Evolutionary conservation across 139 green algal genomes (phyloP), one percentile per base, ranked within the genome.

Genomic region (Nannochloris sp.): DNA sequence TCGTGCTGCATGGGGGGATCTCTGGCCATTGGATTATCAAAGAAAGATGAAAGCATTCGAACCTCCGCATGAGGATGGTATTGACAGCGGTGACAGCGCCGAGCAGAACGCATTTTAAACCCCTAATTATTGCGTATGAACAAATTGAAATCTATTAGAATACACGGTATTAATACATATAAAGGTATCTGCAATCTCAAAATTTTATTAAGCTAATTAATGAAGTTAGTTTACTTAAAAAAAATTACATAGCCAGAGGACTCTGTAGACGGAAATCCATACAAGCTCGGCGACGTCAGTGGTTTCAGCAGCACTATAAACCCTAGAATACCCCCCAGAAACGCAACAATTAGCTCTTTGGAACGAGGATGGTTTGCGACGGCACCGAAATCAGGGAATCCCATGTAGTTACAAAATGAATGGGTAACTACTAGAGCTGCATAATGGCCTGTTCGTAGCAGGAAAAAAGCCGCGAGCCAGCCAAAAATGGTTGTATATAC

Each of bases 401-500:
- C 85, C 64, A 88, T 68, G n/a, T 71, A 70, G 48, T 95, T 95
- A 79, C 84, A 91, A 23, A 89, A 73, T 0, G 67, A 54, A 59
- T 95, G 88, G 1, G 75, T 74, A 8, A 71, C 56, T 3, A 86
- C 36, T 1, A 73, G 56, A 3, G 76, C 77, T 6, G 61, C 45
- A 2, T 89, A 14, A 38, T 76, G 66, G 1, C 81, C 72, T 3
- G 72, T 89, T 6, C 61, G 54, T 13, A 90, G 27, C 29, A 91
- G 79, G 4, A 88, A 56, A 33, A 54, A 85, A 27, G 86, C 77
- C 12, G 80, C 83, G 31, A 81, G 78, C 74, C 70, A 85, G 34
- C 89, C 89, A 75, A 92, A 94, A 9, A 90, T 13, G 0, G 64
- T 79, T 5, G 85, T 93, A 75, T 89, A 95, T 0, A 15, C 14